Evolutionary conservation across 1,284 basidiomycete species (phyloP), one percentile per base, ranked within the genome.

Genomic region (Stereum hirsutum): DNA sequence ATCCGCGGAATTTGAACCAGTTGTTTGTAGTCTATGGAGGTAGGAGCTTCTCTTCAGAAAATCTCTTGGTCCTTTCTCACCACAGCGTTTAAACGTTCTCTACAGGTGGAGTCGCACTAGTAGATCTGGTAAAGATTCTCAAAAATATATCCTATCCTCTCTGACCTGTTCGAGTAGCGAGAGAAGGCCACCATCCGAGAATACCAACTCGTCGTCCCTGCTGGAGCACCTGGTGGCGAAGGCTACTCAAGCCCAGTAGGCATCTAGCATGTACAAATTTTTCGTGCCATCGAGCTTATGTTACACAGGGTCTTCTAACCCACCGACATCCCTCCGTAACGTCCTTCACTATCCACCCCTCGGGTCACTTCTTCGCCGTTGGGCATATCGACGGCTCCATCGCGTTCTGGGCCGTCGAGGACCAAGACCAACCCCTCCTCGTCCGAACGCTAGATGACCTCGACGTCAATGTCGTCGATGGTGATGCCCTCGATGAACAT

Each of bases 361-460:
- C 66, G 65, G 91, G 90, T 33, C 77, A 83, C 52, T 66, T 81
- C 45, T 75, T 87, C 45, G 78, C 70, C 23, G 75, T 77, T 32
- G 87, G 88, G 1, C 78, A 95, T 57, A 72, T 77, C n/a, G 92
- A 97, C 59, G 92, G 92, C 7, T 83, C 78, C 39, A 74, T 97
- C 37, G 78, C 86, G 4, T 90, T 95, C 59, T 95, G 91, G 87
- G 81, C 84, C 1, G 66, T 85, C 4, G 80, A 86, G 35, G 89
- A 95, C 49, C 77, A 86, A 52, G 81, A 87, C 49, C 78, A 80
- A 46, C 91, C 91, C 0, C 64, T 96, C 23, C 69, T 83, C 51
- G 87, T 92, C 6, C 72, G 87, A 35, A 91, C 89, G 0, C 59
- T 91, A 17, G 73, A 78, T 32, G 63, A 65, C 6, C 53, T 69